Percentiles rank a stretch among this genome's conserved stretches.
phyloP scores from a whole-genome alignment of 2,329 filamentous ascomycete genomes.

The Phyllosticta citribraziliensis region DNA sequence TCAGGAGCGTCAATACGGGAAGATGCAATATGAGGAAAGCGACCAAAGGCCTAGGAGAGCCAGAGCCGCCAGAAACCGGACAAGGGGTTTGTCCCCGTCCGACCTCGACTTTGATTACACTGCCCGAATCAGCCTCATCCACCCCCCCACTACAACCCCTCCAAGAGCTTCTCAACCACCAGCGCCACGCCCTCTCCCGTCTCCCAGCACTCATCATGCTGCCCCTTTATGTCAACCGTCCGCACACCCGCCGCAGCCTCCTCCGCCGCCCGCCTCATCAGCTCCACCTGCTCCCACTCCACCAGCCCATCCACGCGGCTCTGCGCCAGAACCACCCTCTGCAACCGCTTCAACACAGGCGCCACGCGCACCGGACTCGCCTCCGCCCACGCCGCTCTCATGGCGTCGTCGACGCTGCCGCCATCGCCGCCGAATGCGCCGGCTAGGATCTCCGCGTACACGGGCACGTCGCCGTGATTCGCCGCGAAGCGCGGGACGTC shows the following conservation, averaged over 20 bases:
- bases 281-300: conserved; percentile 47
- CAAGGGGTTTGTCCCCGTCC: too few species aligned
- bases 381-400: conserved; percentile 37
- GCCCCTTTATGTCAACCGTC: conserved; percentile 42
- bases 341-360: conserved; percentile 14
- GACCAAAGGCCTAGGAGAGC: too few species aligned
- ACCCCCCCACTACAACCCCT: conserved; percentile 13
- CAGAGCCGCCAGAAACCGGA: too few species aligned
- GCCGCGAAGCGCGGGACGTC: conserved; percentile 46
- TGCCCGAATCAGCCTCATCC: neutral
- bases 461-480: conserved; percentile 36
- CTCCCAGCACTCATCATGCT: conserved; percentile 56
- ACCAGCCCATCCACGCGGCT: conserved; percentile 41
- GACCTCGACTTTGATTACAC: too few species aligned
- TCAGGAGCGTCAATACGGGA: too few species aligned
- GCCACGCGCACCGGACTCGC: conserved; percentile 44
- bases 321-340: conserved; percentile 34
- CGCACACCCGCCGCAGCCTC: conserved; percentile 31
- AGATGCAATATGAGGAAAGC: too few species aligned
- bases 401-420: neutral
- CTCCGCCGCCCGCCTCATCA: conserved; percentile 43
- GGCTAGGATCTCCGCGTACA: conserved; percentile 49
- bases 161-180: conserved; percentile 23
- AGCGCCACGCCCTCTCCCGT: conserved; percentile 48
- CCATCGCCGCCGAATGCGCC: conserved; percentile 50